Base-by-base conservation (phyloP, 257 asterid genomes). In the Craterostigma plantagineum region DNA sequence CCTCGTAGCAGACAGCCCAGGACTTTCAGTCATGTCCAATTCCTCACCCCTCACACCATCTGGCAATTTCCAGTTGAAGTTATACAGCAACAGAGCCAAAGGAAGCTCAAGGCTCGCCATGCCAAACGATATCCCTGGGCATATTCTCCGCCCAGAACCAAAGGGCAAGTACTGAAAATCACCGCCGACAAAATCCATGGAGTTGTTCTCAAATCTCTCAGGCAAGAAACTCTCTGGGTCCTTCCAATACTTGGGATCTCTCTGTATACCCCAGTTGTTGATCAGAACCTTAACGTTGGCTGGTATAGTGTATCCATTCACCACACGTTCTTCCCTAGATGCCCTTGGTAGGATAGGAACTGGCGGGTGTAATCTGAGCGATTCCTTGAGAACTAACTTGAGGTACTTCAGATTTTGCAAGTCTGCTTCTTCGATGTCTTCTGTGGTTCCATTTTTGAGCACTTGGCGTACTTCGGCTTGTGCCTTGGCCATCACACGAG, bases 71-170 rank as follows among this genome's bases (percentile, higher is more conserved):
- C 75, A 68, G 3, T 63, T 44, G 10, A 68, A 68, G 34, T 56
- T 38, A 11, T 62, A 55, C 15, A 62, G 48, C 3, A 62, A 27
- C 0, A 16, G 46, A 3, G 67, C 65, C 36, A 67, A 35, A 3
- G 36, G 17, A 2, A 63, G 39, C 43, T 63, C 67, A 0, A 53
- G 30, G 9, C 42, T 63, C 0, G 67, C 49, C 18, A 53, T 8
- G 1, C 50, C 62, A 13, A 51, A 52, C 15, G 8, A n/a, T 14
- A 59, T 17, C 0, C 67, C 67, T 0, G 64, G 67, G 33, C 70
- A 67, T 9, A 55, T 49, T 18, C 70, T 62, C 30, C 49, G 46
- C 7, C 74, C 70, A 0, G 64, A 56, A 7, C 67, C 75, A 16
- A 67, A 63, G 0, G 67, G 67, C 0, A 56, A 48, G 38, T 14